Percentiles rank a stretch among this genome's conserved stretches.
These are phyloP conservation scores for Leishmania amazonensis DNA, from an alignment of 208 protist species.

Conservation along the genomic window DNA sequence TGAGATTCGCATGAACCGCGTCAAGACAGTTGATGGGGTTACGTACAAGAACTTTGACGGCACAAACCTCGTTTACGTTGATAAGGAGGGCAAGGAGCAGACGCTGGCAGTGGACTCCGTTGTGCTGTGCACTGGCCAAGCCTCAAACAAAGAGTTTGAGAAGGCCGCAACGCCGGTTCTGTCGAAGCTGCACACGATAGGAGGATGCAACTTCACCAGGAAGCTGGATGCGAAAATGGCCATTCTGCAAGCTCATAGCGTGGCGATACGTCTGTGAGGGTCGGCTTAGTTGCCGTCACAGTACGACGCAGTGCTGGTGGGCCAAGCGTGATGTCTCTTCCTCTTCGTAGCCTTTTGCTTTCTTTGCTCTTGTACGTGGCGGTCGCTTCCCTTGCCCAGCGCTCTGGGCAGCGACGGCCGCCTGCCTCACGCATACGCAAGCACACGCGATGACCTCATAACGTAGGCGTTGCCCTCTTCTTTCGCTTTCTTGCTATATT, in stretches of 20 bases:
- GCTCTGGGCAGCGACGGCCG: not conserved
- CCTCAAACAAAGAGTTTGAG: constrained; percentile 57
- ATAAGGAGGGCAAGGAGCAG: constrained; percentile 38
- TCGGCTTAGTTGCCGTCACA: not conserved
- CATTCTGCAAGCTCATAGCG: constrained; percentile 69
- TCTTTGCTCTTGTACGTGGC: constrained; percentile 6
- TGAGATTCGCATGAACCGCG: constrained; percentile 74
- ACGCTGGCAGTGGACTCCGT: constrained; percentile 75
- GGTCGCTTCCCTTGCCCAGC: not conserved
- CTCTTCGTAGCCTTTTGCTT: constrained; percentile 2
- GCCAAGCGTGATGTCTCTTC: not conserved
- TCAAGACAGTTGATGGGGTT: constrained; percentile 71
- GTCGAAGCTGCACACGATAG: constrained; percentile 44
- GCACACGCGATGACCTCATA: not conserved
- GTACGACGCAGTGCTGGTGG: not conserved
- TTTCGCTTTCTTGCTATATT: not conserved
- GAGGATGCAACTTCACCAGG: constrained; percentile 68
- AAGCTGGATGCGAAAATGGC: constrained; percentile 80
- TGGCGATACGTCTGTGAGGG: constrained; percentile 42
- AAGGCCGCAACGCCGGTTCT: constrained; percentile 18
- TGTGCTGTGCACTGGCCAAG: constrained; percentile 90
- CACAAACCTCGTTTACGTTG: constrained; percentile 52
- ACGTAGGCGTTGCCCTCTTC: not conserved
- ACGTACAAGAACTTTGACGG: constrained; percentile 88
- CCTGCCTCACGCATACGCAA: not conserved